phyloP scores from a whole-genome alignment of 352 stramenopile species.

The Phytopythium delawarense region DNA sequence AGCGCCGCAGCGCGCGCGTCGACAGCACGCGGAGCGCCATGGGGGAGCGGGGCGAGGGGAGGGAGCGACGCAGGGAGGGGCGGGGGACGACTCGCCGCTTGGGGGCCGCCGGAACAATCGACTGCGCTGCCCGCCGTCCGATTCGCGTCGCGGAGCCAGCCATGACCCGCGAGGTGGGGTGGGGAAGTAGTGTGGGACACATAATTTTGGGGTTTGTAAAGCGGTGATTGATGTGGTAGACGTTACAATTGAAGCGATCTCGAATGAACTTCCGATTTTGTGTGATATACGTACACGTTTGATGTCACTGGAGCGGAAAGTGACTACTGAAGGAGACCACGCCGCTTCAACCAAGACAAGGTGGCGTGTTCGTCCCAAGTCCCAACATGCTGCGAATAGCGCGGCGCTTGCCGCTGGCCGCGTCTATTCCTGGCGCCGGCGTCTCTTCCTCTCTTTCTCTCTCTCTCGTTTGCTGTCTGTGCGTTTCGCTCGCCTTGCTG shows the following conservation, averaged over 20 bases:
- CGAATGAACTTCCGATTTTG: too few species aligned
- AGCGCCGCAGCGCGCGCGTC: conserved; percentile 17
- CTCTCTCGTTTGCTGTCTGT: too few species aligned
- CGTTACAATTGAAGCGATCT: too few species aligned
- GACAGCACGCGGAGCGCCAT: conserved; percentile 58
- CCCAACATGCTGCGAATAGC: too few species aligned
- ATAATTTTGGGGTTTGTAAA: background rate
- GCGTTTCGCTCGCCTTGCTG: background rate
- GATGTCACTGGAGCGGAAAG: background rate
- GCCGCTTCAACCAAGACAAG: too few species aligned
- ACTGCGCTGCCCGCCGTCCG: background rate
- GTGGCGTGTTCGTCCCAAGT: too few species aligned
- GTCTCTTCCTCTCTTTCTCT: too few species aligned
- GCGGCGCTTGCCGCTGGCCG: too few species aligned
- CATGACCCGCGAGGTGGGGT: background rate
- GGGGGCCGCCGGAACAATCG: background rate
- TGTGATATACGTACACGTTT: too few species aligned
- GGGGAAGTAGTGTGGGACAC: background rate
- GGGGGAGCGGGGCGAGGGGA: background rate
- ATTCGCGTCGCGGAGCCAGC: background rate
- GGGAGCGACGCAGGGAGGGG: background rate
- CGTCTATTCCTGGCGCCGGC: too few species aligned
- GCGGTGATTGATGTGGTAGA: too few species aligned
- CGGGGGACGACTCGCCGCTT: background rate
- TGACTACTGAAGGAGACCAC: background rate